phyloP scores from a whole-genome alignment of 2,329 filamentous ascomycete genomes.

The Eutypa lata region DNA sequence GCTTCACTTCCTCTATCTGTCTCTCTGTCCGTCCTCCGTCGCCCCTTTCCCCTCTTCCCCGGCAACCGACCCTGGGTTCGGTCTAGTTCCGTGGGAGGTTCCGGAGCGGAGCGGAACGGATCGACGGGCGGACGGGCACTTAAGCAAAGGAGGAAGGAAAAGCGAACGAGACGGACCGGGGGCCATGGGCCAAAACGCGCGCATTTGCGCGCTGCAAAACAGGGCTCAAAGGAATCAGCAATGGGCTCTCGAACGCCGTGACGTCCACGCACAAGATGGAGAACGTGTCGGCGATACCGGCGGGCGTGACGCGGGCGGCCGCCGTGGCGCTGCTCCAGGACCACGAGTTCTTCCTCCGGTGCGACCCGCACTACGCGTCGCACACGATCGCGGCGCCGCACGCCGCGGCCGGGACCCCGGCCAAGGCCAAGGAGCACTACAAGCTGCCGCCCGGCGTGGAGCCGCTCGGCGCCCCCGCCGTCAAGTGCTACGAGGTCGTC shows the following conservation, averaged over 20 bases:
- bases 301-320: conserved; percentile 13
- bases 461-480: conserved; percentile 17
- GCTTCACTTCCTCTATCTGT: no score
- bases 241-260: background rate
- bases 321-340: conserved; percentile 46
- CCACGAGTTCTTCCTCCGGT: conserved; percentile 49
- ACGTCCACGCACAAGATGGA: conserved; percentile 25
- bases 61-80: no score
- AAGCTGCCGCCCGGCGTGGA: conserved; percentile 20
- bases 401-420: conserved; percentile 13
- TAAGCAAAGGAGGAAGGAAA: no score
- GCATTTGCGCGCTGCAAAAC: background rate
- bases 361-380: conserved; percentile 48
- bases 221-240: background rate
- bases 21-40: background rate
- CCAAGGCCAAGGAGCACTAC: conserved; percentile 24
- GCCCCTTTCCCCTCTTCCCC: background rate
- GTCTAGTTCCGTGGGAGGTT: no score
- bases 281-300: conserved; percentile 42
- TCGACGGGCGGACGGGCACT: no score
- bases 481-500: conserved; percentile 45
- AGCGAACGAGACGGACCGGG: no score
- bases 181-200: no score
- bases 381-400: conserved; percentile 25
- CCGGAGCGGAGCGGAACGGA: no score